phyloP scores from a whole-genome alignment of 2,329 filamentous ascomycete species.

The Xenoacremonium recifei region DNA sequence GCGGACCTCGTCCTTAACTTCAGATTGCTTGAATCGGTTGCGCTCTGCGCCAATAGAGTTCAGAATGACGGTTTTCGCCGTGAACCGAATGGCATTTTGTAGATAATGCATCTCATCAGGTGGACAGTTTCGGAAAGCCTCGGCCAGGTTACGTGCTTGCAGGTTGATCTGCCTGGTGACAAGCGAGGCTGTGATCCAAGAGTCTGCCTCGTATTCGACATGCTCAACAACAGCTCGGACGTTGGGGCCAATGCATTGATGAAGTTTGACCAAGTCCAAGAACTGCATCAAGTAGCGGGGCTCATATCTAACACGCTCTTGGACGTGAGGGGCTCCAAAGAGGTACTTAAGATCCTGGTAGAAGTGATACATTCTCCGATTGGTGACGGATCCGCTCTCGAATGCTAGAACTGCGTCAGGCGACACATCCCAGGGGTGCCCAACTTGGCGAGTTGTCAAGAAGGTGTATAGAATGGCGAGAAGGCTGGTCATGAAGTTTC shows the following conservation, averaged over 20 bases:
- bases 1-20: constrained; percentile 80
- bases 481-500: constrained; percentile 92
- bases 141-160: constrained; percentile 82
- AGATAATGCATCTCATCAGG: constrained; percentile 65
- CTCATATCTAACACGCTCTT: constrained; percentile 78
- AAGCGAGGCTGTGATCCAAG: constrained; percentile 94
- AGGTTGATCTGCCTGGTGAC: constrained; percentile 95
- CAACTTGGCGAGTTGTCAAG: constrained; percentile 91
- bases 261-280: constrained; percentile 89
- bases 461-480: constrained; percentile 98
- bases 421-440: constrained; percentile 86
- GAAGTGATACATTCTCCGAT: constrained; percentile 95
- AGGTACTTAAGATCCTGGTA: constrained; percentile 93
- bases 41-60: constrained; percentile 90
- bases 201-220: constrained; percentile 96
- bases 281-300: constrained; percentile 91
- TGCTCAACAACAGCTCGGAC: constrained; percentile 88
- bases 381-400: constrained; percentile 91
- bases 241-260: constrained; percentile 96
- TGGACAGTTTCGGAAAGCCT: constrained; percentile 73
- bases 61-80: constrained; percentile 80
- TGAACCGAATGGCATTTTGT: constrained; percentile 68
- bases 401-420: constrained; percentile 86
- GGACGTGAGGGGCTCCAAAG: constrained; percentile 83
- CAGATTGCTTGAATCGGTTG: constrained; percentile 77